Evolutionary conservation across 2,329 filamentous ascomycete species (phyloP).

Genomic region (Ascochyta lentis): DNA sequence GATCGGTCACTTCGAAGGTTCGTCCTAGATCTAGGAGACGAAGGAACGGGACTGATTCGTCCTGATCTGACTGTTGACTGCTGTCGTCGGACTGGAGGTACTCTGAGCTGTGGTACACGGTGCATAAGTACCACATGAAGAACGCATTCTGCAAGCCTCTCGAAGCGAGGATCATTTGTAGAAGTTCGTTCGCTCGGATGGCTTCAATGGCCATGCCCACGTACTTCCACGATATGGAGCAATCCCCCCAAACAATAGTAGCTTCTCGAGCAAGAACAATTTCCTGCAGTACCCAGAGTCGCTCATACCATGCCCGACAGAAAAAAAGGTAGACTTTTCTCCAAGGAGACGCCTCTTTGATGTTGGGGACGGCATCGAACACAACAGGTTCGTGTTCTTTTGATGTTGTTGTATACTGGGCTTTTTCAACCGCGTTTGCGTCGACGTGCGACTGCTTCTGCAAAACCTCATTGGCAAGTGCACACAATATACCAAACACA

Average conservation of each 20-base stretch:
- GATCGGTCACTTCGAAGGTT: conserved; percentile 23
- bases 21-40: conserved; percentile 22
- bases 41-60: conserved; percentile 13
- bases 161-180: conserved; percentile 6
- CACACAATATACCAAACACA: conserved; percentile 1
- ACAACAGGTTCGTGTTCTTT: background rate
- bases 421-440: background rate
- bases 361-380: background rate
- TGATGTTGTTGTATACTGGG: background rate
- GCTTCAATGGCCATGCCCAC: conserved; percentile 15
- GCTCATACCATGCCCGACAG: conserved; percentile 9
- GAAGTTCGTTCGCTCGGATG: conserved; percentile 2
- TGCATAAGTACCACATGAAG: conserved; percentile 18
- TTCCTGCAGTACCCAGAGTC: conserved; percentile 20
- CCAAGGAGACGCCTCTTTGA: background rate
- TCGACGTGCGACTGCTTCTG: background rate
- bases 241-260: conserved; percentile 19
- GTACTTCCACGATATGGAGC: conserved; percentile 17
- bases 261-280: conserved; percentile 22
- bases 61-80: background rate
- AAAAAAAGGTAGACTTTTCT: conserved; percentile 9
- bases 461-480: background rate
- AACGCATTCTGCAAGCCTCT: conserved; percentile 22
- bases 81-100: background rate
- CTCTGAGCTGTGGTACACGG: background rate